Evolutionary conservation across 345 rosid species (phyloP), one percentile per base, ranked within the genome.

Genomic region (Lepidium didymum): DNA sequence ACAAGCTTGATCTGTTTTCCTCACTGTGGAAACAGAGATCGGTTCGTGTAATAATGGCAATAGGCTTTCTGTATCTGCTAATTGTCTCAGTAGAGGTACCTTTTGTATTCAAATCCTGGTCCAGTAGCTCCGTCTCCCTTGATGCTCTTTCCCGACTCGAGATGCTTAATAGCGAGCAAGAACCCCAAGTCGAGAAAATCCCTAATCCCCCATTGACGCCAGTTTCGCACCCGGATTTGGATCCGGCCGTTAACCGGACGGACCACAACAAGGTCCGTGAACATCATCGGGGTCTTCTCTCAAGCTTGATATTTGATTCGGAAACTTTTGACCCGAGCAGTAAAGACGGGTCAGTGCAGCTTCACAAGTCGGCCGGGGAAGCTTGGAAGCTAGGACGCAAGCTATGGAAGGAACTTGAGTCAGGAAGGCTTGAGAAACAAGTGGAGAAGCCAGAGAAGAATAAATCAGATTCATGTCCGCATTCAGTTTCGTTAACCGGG

Each of bases 11-110:
- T 62, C 65, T 41, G 7, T 74, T 81, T 50, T 57, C 79, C 0
- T 80, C 87, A 11, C 67, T 89, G 16, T 79, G 83, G 69, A 80
- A 84, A 74, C 88, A 86, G 60, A 81, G 86, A 83, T 84, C 95
- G 68, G 25, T 87, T 73, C 97, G 87, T 59, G 79, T 87, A 62
- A 64, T 89, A 50, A 76, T 89, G 52, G 78, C 69, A 19, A 57
- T 86, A 1, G 92, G 86, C 15, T 29, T 84, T 44, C 66, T 89
- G 38, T 94, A 91, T 37, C 37, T 89, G 2, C 41, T 89, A 9
- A 49, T 89, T 42, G 91, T 88, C 49, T 80, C 92, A 14, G 64
- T 91, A 5, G 96, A 91, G 74, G 84, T 94, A 70, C 99, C 99
- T 3, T 80, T 85, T 50, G 88, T 91, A 1, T 88, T 86, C 79